phyloP scores from a whole-genome alignment of 148 eudicot genomes.

The Silene uniflora region DNA sequence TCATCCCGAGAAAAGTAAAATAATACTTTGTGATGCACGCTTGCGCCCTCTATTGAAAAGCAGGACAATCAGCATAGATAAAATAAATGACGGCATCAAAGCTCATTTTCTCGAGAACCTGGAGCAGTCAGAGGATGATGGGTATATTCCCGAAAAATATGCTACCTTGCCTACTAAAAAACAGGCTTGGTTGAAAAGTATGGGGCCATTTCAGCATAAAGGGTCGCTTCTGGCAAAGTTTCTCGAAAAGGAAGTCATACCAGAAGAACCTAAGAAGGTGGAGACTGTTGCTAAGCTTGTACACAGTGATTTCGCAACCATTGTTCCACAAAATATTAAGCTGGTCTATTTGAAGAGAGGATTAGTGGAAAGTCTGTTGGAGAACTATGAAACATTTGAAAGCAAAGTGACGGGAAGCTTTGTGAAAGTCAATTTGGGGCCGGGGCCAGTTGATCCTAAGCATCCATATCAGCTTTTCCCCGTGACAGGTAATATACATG shows the following conservation, averaged over 20 bases:
- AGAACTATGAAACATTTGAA: conserved; percentile 56
- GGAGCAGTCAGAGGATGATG: conserved; percentile 52
- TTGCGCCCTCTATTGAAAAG: conserved; percentile 58
- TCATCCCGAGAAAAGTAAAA: conserved; percentile 64
- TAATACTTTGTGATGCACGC: conserved; percentile 56
- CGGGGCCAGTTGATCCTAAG: conserved; percentile 41
- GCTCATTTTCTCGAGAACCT: conserved; percentile 60
- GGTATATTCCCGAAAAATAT: conserved; percentile 31
- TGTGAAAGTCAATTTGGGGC: conserved; percentile 73
- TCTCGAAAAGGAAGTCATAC: conserved; percentile 15
- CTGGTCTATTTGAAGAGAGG: conserved; percentile 72
- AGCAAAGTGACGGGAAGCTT: conserved; percentile 70
- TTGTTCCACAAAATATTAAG: conserved; percentile 56
- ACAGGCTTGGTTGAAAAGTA: conserved; percentile 35
- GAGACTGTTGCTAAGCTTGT: conserved; percentile 23
- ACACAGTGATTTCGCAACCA: conserved; percentile 50
- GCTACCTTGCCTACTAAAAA: conserved; percentile 32
- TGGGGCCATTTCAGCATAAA: conserved; percentile 27
- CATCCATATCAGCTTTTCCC: conserved; percentile 57
- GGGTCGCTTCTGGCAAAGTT: conserved; percentile 28
- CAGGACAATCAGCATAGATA: conserved; percentile 46
- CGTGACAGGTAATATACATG: conserved; percentile 60
- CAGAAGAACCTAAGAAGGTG: conserved; percentile 26
- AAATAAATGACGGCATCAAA: conserved; percentile 57
- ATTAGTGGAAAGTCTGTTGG: conserved; percentile 49